Evolutionary conservation across 495 filamentous ascomycete species (phyloP), one percentile per base, ranked within the genome.

Genomic region (Aspergillus homomorphus): DNA sequence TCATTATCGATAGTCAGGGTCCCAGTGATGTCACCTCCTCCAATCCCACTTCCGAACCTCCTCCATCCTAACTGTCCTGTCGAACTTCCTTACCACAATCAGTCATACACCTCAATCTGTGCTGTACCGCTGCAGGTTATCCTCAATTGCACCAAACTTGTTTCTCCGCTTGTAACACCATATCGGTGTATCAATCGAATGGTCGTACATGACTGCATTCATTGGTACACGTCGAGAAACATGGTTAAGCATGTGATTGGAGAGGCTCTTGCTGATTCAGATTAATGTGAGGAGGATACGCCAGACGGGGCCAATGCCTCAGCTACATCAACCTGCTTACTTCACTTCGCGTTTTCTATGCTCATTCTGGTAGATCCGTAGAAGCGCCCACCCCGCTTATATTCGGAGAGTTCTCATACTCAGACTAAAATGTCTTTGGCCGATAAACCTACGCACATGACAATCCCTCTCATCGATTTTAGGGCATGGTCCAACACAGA

Each of bases 401-500:
- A 4, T 7, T 10, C 19, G 3, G 19, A 48, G 23, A 21, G 0
- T 5, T 23, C 20, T 10, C 12, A 8, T 15, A 10, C 45, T 48
- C 7, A 23, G 16, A 23, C 20, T 10, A 24, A 30, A 7, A 51
- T 51, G 48, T 30, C 46, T 50, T 50, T 23, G 10, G n/a, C 23
- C 16, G 18, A 15, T 16, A 18, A 19, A n/a, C 4, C 30, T n/a
- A 38, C 24, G 0, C 42, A 30, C 15, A 68, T 65, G 62, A 51
- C 45, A 14, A 82, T 86, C 51, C 82, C 83, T 4, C 63, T 80
- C n/a, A 73, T 86, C 46, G 82, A 85, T 52, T 82, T 86, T 57
- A 61, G 74, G 1, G 51, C 57, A 22, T 84, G 76, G 77, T 62
- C 64, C 56, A 51, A 62, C 21, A 23, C 53, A 4, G 49, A 58